phyloP scores from a whole-genome alignment of 805 yeast species.

The Debaryomyces castellii region DNA sequence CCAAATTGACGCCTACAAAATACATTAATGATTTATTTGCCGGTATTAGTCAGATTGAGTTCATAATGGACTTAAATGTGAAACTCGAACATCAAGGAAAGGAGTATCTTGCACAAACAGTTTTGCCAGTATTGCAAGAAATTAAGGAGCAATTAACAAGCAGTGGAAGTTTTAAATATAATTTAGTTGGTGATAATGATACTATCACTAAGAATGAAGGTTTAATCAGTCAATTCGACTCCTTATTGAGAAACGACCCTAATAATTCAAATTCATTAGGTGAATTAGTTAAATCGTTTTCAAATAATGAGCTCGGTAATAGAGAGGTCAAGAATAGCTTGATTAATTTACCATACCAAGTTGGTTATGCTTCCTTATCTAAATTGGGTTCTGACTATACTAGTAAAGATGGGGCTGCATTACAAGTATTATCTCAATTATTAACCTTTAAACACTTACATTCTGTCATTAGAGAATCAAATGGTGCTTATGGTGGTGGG shows the following conservation, averaged over 20 bases:
- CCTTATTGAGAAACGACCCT: constrained; percentile 5
- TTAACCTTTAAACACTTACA: constrained; percentile 83
- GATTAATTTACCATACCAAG: constrained; percentile 82
- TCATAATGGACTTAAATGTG: constrained; percentile 59
- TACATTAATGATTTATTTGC: constrained; percentile 60
- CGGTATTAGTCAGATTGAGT: constrained; percentile 78
- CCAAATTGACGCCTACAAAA: constrained; percentile 60
- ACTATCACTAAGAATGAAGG: constrained; percentile 35
- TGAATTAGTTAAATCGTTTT: constrained; percentile 15
- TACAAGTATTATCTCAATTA: constrained; percentile 79
- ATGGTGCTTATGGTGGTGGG: constrained; percentile 99
- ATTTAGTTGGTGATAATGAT: constrained; percentile 58
- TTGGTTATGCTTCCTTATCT: constrained; percentile 75
- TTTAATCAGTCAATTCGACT: constrained; percentile 33
- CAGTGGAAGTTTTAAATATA: constrained; percentile 46
- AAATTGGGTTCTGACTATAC: constrained; percentile 65
- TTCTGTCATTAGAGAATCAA: constrained; percentile 87
- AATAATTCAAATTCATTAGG: constrained; percentile 12
- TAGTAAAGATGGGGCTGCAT: constrained; percentile 75
- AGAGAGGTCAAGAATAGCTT: constrained; percentile 35
- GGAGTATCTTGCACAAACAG: constrained; percentile 39
- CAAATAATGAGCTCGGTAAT: constrained; percentile 9
- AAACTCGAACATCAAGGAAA: constrained; percentile 43
- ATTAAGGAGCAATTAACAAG: constrained; percentile 45
- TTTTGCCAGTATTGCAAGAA: constrained; percentile 63